These are phyloP conservation scores for Penicillium corylophilum DNA, from an alignment of 2,329 filamentous ascomycete species.

Conservation along the genomic window DNA sequence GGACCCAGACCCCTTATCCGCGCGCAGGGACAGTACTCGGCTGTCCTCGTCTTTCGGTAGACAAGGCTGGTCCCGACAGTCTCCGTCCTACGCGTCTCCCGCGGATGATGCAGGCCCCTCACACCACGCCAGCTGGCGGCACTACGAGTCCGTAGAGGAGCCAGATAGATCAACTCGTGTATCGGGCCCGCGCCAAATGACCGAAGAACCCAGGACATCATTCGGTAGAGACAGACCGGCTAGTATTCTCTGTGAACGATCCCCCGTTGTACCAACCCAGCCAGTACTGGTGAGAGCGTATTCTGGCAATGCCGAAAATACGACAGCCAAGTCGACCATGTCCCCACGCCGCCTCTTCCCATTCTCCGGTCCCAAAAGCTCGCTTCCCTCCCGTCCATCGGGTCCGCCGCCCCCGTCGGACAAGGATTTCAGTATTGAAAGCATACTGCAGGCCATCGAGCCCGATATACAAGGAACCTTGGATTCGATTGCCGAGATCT, in stretches of 20 bases:
- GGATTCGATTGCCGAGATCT: conserved; percentile 63
- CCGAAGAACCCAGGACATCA: conserved; percentile 26
- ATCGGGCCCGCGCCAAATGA: conserved; percentile 34
- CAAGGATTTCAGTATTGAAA: conserved; percentile 56
- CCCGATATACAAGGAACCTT: conserved; percentile 59
- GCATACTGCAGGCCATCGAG: conserved; percentile 57
- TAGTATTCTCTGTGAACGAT: conserved; percentile 21
- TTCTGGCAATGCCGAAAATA: conserved; percentile 37
- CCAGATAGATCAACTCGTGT: conserved; percentile 32
- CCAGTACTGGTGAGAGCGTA: conserved; percentile 47
- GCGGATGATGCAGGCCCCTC: conserved; percentile 21
- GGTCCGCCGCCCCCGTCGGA: conserved; percentile 45
- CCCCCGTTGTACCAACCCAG: conserved; percentile 37
- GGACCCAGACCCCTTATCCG: conserved; percentile 33
- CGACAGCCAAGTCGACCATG: conserved; percentile 31
- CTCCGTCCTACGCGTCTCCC: conserved; percentile 26
- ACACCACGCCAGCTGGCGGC: conserved; percentile 24
- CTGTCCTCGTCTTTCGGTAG: conserved; percentile 31
- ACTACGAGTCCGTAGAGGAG: conserved; percentile 31
- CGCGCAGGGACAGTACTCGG: conserved; percentile 28
- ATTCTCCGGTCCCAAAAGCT: conserved; percentile 23
- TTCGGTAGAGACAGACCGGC: conserved; percentile 28
- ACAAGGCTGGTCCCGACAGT: conserved; percentile 33
- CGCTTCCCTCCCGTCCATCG: conserved; percentile 20
- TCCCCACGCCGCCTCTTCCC: conserved; percentile 33